Evolutionary conservation across 2,329 filamentous ascomycete genomes (phyloP), one percentile per base, ranked within the genome.

Genomic region (Aureobasidium zeae): DNA sequence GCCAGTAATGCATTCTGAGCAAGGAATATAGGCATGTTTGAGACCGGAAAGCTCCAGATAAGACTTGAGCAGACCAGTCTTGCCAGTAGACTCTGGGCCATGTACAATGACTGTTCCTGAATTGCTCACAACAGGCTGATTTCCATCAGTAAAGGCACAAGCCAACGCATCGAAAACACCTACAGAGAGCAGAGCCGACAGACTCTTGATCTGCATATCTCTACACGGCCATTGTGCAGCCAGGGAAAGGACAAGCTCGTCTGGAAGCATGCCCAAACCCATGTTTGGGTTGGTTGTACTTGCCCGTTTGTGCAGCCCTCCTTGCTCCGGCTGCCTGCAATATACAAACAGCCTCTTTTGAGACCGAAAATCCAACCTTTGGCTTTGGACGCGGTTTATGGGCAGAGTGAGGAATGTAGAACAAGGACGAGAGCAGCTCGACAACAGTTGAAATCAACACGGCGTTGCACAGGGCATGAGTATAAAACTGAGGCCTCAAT

Each of bases 11-110:
- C 83, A 89, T 66, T 89, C 84, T 51, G 74, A 68, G 16, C 79
- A 83, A 53, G 76, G 78, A 48, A 89, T 65, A 21, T 83, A 67
- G 26, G 79, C 74, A 54, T 81, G 74, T 17, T 65, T 64, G 12
- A 80, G 55, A 6, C 52, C 52, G 9, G 74, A 65, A 1, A 58
- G 56, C 20, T 72, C 58, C 2, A 93, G 72, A 12, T 86, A 72
- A 3, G 72, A 70, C 45, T 71, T 69, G 3, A 81, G 70, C 38
- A 94, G 73, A 35, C 76, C 75, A 22, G 79, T 85, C 66, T 96
- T 96, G 29, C 87, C 89, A 0, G 88, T 94, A 2, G 86, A 82
- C 55, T 88, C 80, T 21, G 87, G 77, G 38, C 91, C 91, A 61
- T 96, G 80, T 36, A 93, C 63, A 16, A 95, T 78, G 9, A 95